Percentiles rank a stretch among this genome's conserved stretches.
phyloP scores from a whole-genome alignment of 768 basidiomycete species.

The Hericium erinaceus region DNA sequence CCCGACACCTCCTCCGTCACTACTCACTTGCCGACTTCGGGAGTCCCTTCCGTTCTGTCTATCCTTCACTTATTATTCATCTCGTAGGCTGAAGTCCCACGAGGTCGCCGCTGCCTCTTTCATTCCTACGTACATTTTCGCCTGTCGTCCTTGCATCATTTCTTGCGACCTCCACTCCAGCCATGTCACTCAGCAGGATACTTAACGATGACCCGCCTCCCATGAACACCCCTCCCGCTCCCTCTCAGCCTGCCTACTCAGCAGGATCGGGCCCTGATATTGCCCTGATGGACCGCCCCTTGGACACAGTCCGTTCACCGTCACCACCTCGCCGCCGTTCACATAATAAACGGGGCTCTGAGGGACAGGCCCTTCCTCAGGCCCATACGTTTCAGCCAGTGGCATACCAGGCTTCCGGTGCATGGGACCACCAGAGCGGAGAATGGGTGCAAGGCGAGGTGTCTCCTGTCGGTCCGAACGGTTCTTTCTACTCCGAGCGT shows the following conservation, averaged over 20 bases:
- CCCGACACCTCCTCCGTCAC: background rate
- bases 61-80: background rate
- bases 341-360: conserved; percentile 13
- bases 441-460: conserved; percentile 30
- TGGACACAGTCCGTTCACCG: conserved; percentile 7
- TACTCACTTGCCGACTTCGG: background rate
- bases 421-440: conserved; percentile 30
- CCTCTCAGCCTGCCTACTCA: conserved; percentile 24
- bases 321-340: conserved; percentile 15
- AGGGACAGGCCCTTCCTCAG: background rate
- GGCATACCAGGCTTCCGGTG: conserved; percentile 29
- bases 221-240: conserved; percentile 18
- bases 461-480: conserved; percentile 28
- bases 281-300: conserved; percentile 6
- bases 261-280: background rate
- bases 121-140: background rate
- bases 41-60: background rate
- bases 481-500: conserved; percentile 24
- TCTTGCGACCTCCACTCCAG: background rate
- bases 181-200: conserved; percentile 18
- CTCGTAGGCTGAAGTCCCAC: conserved; percentile 7
- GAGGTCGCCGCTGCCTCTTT: background rate
- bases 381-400: conserved; percentile 29
- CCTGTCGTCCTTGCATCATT: background rate
- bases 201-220: conserved; percentile 41